Base-by-base conservation (phyloP, 345 rosid genomes). In the Salix viminalis region DNA sequence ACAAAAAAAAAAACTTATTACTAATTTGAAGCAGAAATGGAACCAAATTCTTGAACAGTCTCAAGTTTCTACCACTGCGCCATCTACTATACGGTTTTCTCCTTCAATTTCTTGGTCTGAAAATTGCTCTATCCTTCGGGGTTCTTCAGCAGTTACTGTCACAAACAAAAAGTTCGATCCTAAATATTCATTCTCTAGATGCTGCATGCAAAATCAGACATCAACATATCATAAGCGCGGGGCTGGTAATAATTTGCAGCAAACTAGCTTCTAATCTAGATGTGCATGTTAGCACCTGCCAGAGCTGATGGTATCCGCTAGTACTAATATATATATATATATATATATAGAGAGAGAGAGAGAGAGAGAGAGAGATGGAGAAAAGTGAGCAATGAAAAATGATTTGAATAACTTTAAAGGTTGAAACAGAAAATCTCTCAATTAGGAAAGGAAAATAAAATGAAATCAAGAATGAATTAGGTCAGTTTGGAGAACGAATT, bases 91-190 rank as follows among this genome's bases (percentile, higher is more conserved):
- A 30, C 2, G 32, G 32, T 30, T 30, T 30, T 30, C 32, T 30
- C 32, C 32, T 30, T 30, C 32, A 30, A 30, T 30, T 30, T 30
- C 36, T 5, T 67, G 75, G 42, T 83, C 79, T 1, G 81, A 32
- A 37, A 70, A 70, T 44, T 66, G 78, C 77, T 81, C 82, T 42
- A 84, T 19, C 28, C 84, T 75, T 28, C 71, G 75, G 10, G 84
- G 78, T n/a, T 81, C 86, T 30, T 76, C 78, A 1, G 52, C 75
- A 8, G 84, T 78, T 21, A 79, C 79, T 0, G 79, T 81, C 28
- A 73, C 76, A 2, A 81, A 26, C 32, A 84, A 39, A 30, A 78
- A 24, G 54, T 76, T 81, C 7, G 87, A 81, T 73, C 83, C 84
- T 15, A 80, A 79, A 39, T 72, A 36, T 64, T 81, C 82, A 23